phyloP scores from a whole-genome alignment of 2,329 filamentous ascomycete genomes.

The Blastomyces parvus region DNA sequence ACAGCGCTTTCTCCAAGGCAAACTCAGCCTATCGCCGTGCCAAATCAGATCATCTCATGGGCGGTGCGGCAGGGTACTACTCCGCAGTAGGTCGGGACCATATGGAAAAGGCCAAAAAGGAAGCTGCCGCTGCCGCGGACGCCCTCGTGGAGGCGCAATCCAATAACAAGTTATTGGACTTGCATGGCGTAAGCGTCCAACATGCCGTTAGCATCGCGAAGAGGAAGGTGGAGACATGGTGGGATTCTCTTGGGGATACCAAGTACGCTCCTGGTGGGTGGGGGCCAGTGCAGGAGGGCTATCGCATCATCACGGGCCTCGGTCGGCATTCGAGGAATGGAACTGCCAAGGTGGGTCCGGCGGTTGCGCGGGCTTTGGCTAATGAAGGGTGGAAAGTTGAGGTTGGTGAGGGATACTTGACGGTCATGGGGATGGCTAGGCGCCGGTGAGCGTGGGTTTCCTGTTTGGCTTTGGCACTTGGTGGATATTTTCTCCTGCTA shows the following conservation, averaged over 20 bases:
- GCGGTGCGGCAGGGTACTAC: constrained; percentile 68
- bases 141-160: constrained; percentile 60
- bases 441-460: constrained; percentile 17
- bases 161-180: constrained; percentile 52
- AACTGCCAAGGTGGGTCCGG: constrained; percentile 63
- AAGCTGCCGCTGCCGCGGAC: constrained; percentile 60
- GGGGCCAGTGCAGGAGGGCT: constrained; percentile 45
- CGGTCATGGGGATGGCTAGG: constrained; percentile 52
- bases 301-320: constrained; percentile 69
- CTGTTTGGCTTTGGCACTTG: neutral
- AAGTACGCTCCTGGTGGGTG: constrained; percentile 41
- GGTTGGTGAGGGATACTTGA: constrained; percentile 58
- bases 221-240: constrained; percentile 62
- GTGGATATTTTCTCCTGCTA: neutral
- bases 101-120: constrained; percentile 46
- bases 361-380: constrained; percentile 65
- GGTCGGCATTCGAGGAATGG: constrained; percentile 72
- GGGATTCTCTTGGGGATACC: constrained; percentile 59
- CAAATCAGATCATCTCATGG: constrained; percentile 63
- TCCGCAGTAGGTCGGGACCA: constrained; percentile 59
- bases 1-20: constrained; percentile 49
- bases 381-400: constrained; percentile 77
- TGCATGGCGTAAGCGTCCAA: constrained; percentile 73
- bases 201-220: constrained; percentile 72
- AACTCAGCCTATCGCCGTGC: constrained; percentile 49